phyloP scores from a whole-genome alignment of 352 stramenopile genomes.

The Pythium diclinum region DNA sequence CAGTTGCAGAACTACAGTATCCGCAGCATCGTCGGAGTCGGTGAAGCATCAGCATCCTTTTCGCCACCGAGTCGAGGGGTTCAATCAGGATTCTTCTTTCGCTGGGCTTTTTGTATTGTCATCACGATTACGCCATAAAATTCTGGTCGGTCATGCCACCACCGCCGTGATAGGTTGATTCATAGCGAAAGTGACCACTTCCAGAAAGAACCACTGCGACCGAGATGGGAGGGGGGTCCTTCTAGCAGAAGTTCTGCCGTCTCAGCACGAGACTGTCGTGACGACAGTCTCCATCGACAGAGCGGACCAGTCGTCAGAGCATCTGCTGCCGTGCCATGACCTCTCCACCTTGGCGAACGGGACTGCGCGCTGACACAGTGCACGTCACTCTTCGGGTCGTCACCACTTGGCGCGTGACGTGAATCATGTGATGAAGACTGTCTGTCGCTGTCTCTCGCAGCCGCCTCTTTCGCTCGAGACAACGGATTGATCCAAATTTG shows the following conservation, averaged over 20 bases:
- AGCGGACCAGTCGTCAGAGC: neutral
- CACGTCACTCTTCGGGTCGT: neutral
- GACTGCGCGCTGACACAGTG: neutral
- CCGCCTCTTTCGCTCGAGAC: neutral
- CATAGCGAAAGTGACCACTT: too few relatives aligned
- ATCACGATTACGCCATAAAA: neutral
- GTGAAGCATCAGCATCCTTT: too few relatives aligned
- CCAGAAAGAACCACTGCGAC: too few relatives aligned
- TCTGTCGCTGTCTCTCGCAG: neutral
- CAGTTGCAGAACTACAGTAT: too few relatives aligned
- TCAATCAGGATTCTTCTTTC: too few relatives aligned
- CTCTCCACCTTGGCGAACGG: neutral
- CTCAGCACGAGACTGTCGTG: too few relatives aligned
- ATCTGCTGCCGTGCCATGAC: neutral
- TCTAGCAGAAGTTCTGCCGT: too few relatives aligned
- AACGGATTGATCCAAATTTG: neutral
- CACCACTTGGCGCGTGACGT: neutral
- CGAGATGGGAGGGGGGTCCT: too few relatives aligned
- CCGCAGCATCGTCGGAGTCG: too few relatives aligned
- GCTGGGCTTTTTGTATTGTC: too few relatives aligned
- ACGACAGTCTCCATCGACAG: too few relatives aligned
- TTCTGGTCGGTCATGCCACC: neutral
- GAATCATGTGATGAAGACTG: neutral
- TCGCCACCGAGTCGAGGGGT: too few relatives aligned
- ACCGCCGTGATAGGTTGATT: neutral